These are phyloP conservation scores for Mrakia frigida DNA, from an alignment of 768 basidiomycete species.

Conservation along the genomic window DNA sequence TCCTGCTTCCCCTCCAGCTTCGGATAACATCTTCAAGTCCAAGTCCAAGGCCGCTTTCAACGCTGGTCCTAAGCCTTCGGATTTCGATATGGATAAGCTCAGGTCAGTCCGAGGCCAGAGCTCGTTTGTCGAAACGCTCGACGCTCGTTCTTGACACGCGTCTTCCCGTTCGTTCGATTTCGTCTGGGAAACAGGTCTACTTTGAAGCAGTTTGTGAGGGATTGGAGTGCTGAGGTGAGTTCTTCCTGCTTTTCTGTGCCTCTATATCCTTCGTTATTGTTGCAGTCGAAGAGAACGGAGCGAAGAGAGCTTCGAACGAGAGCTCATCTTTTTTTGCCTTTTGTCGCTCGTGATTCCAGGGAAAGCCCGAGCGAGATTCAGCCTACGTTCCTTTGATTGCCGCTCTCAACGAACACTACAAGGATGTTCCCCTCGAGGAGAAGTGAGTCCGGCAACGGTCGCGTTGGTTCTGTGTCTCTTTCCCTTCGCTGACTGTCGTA, in stretches of 20 bases:
- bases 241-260: neutral
- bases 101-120: constrained; percentile 26
- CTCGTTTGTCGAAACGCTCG: too few relatives aligned
- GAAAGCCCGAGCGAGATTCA: constrained; percentile 64
- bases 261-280: neutral
- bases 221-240: constrained; percentile 80
- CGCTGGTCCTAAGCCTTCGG: constrained; percentile 28
- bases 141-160: too few relatives aligned
- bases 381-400: constrained; percentile 79
- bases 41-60: constrained; percentile 29
- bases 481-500: neutral
- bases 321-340: neutral
- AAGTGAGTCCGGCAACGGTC: constrained; percentile 46
- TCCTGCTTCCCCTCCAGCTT: constrained; percentile 50
- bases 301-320: neutral
- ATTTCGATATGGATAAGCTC: constrained; percentile 71
- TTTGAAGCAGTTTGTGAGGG: constrained; percentile 83
- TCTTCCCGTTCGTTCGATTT: too few relatives aligned
- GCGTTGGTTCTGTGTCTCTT: too few relatives aligned
- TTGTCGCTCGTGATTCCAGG: constrained; percentile 49
- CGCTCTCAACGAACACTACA: constrained; percentile 63
- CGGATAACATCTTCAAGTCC: constrained; percentile 33
- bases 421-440: constrained; percentile 53
- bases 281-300: neutral
- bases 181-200: constrained; percentile 55